Evolutionary conservation across 257 asterid species (phyloP), one percentile per base, ranked within the genome.

Genomic region (Gynochthodes officinalis): DNA sequence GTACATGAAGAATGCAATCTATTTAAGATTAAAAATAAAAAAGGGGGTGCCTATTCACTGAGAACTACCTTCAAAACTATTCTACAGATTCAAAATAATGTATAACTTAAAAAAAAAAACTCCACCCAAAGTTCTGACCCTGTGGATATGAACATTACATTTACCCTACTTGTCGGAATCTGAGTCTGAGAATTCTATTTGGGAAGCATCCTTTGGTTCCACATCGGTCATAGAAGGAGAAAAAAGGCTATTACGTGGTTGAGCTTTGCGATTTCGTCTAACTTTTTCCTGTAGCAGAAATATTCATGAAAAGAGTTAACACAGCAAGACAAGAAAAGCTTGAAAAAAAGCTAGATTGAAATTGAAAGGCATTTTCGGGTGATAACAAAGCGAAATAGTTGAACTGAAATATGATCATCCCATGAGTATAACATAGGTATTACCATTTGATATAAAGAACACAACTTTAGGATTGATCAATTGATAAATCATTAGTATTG

Each of bases 151-250:
- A 23, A 35, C 28, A 43, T 7, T 33, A 54, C 33, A 10, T 18
- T 43, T 42, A 32, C 53, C 61, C 74, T 70, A 53, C 68, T 85
- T 81, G 64, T 91, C 90, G 18, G 94, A 83, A 64, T 93, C 98
- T 21, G 97, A 87, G 48, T 84, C 96, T 0, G 96, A 82, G 73
- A 91, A 82, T 21, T 76, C 67, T 70, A 86, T 64, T 80, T 93
- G 90, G 2, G 77, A 44, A 53, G 95, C 96, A 80, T 86, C 81
- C 50, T 69, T 83, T 15, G 98, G 98, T 59, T 77, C 91, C 58
- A 44, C 54, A 70, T 91, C 97, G 4, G 96, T 86, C 40, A 91
- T 75, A 39, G 98, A 88, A 42, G 97, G 93, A 9, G 97, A 95
- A 66, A 86, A 12, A 15, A 89, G 96, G 68, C 82, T 78, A 4